These are phyloP conservation scores for Yarrowia bubula DNA, from an alignment of 805 yeast species.

Conservation along the genomic window DNA sequence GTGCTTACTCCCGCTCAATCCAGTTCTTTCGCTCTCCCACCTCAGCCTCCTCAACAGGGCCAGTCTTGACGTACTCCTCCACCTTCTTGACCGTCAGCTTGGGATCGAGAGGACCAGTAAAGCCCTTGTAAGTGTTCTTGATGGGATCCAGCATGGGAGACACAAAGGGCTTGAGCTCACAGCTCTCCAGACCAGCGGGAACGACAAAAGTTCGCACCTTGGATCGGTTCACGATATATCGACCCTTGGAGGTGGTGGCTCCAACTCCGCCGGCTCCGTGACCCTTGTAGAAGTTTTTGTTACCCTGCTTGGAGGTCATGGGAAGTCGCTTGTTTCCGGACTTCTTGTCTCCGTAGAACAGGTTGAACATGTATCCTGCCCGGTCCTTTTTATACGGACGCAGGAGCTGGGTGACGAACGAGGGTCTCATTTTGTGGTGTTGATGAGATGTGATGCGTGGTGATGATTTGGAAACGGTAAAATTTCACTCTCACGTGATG, in stretches of 20 bases:
- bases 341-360: conserved; percentile 77
- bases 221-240: conserved; percentile 73
- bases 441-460: background rate
- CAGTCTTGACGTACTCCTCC: conserved; percentile 72
- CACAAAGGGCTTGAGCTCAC: conserved; percentile 69
- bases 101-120: conserved; percentile 72
- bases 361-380: conserved; percentile 57
- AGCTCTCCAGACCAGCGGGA: conserved; percentile 49
- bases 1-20: conserved; percentile 33
- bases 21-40: conserved; percentile 31
- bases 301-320: conserved; percentile 89
- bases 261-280: conserved; percentile 95
- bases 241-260: conserved; percentile 66
- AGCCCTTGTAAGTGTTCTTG: conserved; percentile 67
- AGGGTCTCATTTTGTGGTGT: conserved; percentile 38
- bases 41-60: conserved; percentile 44
- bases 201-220: conserved; percentile 89
- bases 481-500: conserved; percentile 15
- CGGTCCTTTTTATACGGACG: conserved; percentile 87
- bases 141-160: conserved; percentile 71
- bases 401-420: conserved; percentile 48
- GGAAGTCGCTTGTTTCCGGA: conserved; percentile 77
- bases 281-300: conserved; percentile 92
- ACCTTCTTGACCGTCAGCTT: conserved; percentile 68
- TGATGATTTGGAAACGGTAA: conserved; percentile 4